Evolutionary conservation across 129 eudicot genomes (phyloP).

Genomic region (Flaveria brownii): DNA sequence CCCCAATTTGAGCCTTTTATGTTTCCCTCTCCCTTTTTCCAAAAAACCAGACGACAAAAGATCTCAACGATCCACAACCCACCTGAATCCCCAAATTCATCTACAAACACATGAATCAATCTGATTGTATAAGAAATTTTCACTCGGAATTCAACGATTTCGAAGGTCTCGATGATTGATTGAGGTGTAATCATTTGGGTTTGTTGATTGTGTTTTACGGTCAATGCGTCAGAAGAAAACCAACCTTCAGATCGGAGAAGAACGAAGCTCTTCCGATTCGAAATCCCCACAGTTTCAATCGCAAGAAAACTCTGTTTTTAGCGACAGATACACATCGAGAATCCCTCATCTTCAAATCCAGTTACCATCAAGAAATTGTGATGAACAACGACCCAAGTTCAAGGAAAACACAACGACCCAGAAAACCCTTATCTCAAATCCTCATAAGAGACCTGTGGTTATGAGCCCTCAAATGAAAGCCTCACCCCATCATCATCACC

Average conservation of each 20-base stretch:
- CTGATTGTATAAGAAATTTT: not conserved
- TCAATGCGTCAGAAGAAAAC: constrained; percentile 69
- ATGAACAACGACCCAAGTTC: constrained; percentile 34
- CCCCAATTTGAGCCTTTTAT: constrained; percentile 33
- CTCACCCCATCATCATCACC: constrained; percentile 22
- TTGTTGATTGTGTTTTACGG: constrained; percentile 15
- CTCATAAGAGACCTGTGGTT: constrained; percentile 35
- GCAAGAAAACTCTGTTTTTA: constrained; percentile 19
- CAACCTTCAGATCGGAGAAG: constrained; percentile 54
- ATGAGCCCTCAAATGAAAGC: constrained; percentile 37
- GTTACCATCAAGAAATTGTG: constrained; percentile 20
- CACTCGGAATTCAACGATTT: constrained; percentile 13
- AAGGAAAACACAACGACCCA: constrained; percentile 15
- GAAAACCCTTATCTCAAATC: constrained; percentile 30
- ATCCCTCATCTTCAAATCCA: constrained; percentile 32
- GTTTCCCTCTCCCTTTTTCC: constrained; percentile 41
- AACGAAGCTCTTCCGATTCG: constrained; percentile 42
- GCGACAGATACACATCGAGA: constrained; percentile 23
- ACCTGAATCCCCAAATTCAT: constrained; percentile 35
- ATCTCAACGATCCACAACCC: constrained; percentile 35
- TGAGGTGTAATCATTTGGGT: constrained; percentile 1
- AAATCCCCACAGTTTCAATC: constrained; percentile 29
- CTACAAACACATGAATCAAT: constrained; percentile 19
- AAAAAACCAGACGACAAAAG: constrained; percentile 39
- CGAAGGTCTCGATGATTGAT: constrained; percentile 18